Conservation (phyloP, 2,329 filamentous ascomycete species). For the Nectriaceae sp. region DNA sequence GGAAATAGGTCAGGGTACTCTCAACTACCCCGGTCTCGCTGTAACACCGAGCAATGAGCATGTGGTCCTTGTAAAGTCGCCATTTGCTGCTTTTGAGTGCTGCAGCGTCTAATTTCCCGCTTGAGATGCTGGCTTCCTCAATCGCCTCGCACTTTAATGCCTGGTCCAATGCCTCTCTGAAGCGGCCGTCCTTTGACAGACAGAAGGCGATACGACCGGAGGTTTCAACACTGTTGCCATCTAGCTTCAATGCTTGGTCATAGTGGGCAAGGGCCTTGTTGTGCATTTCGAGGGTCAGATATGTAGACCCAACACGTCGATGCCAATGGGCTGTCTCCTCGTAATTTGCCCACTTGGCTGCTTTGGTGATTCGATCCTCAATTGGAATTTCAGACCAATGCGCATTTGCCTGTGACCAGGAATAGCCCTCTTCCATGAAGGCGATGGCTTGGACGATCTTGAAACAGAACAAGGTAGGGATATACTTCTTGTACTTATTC, state of each 20-base stretch:
- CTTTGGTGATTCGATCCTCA: constrained; percentile 36
- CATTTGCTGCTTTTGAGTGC: constrained; percentile 35
- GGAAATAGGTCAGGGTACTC: constrained; percentile 37
- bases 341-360: constrained; percentile 39
- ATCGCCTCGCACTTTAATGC: constrained; percentile 39
- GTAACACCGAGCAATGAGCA: constrained; percentile 40
- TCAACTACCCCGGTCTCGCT: constrained; percentile 35
- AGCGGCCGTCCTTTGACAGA: constrained; percentile 37
- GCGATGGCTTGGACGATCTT: constrained; percentile 45
- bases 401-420: constrained; percentile 37
- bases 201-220: constrained; percentile 44
- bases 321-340: constrained; percentile 39
- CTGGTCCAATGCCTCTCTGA: constrained; percentile 36
- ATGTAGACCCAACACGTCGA: constrained; percentile 42
- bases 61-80: constrained; percentile 44
- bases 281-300: constrained; percentile 38
- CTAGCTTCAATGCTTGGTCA: constrained; percentile 36
- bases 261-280: constrained; percentile 38
- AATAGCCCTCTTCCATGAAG: constrained; percentile 39
- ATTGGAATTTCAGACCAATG: constrained; percentile 40
- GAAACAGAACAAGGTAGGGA: constrained; percentile 44
- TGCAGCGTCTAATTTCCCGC: constrained; percentile 24
- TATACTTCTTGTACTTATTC: constrained; percentile 35
- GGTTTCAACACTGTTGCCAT: constrained; percentile 41
- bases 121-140: constrained; percentile 33